Conservation (phyloP, 495 filamentous ascomycete species). For the Chaetomium fimeti region DNA sequence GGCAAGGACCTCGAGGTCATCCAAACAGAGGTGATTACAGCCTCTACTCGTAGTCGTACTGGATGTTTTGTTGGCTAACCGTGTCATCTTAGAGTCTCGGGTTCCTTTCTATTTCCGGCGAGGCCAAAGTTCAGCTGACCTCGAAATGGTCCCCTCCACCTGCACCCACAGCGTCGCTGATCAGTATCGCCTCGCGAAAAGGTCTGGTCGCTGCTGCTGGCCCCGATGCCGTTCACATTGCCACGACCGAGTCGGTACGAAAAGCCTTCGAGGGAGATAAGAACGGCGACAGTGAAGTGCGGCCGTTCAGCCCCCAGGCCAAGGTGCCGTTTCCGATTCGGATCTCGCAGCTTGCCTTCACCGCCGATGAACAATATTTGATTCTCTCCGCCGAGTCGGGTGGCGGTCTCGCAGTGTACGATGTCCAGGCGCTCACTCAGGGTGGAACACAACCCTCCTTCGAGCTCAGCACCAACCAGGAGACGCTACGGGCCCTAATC, state of each 20-base stretch:
- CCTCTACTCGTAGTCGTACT: background rate
- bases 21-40: slow-evolving; percentile 46
- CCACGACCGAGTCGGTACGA: slow-evolving; percentile 73
- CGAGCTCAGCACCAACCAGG: slow-evolving; percentile 73
- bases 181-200: slow-evolving; percentile 76
- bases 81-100: slow-evolving; percentile 62
- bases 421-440: slow-evolving; percentile 62
- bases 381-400: slow-evolving; percentile 80
- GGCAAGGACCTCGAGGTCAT: slow-evolving; percentile 60
- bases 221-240: slow-evolving; percentile 73
- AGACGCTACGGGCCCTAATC: slow-evolving; percentile 67
- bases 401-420: slow-evolving; percentile 79
- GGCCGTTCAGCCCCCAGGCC: slow-evolving; percentile 70
- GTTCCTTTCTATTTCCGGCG: slow-evolving; percentile 75
- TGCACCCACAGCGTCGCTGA: slow-evolving; percentile 75
- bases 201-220: slow-evolving; percentile 85
- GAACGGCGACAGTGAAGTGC: slow-evolving; percentile 60
- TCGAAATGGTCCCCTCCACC: slow-evolving; percentile 78
- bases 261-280: slow-evolving; percentile 65
- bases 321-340: slow-evolving; percentile 68
- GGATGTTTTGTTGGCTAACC: slow-evolving; percentile 4
- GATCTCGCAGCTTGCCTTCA: slow-evolving; percentile 87
- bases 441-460: slow-evolving; percentile 64
- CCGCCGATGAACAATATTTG: slow-evolving; percentile 77
- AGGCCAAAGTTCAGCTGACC: slow-evolving; percentile 77